A percentile compares a stretch with the other conserved stretches of the same genome.
Evolutionary conservation across 345 rosid genomes (phyloP).

Genomic region (Eucalyptus rudis): DNA sequence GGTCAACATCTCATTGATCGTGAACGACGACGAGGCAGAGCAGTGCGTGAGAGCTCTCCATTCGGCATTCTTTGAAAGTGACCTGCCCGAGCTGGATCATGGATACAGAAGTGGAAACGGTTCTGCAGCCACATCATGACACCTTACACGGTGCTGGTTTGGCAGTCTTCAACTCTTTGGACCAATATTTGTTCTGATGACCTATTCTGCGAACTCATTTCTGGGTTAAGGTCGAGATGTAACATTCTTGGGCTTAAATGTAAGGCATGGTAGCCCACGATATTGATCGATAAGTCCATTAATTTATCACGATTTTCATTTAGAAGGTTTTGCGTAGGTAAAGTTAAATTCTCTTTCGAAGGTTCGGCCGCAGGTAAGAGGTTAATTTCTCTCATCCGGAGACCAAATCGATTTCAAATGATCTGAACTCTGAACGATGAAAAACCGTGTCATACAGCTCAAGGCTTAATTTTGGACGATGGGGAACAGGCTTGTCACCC

Average conservation of each 20-base stretch:
- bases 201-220: neutral
- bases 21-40: conserved; percentile 75
- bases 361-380: neutral
- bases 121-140: conserved; percentile 8
- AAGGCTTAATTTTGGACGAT: neutral
- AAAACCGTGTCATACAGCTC: neutral
- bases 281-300: neutral
- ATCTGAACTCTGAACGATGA: neutral
- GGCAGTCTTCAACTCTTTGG: neutral
- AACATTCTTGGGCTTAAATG: neutral
- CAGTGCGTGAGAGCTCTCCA: conserved; percentile 81
- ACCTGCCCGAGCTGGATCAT: conserved; percentile 25
- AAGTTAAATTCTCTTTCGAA: neutral
- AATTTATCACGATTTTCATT: neutral
- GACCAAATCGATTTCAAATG: neutral
- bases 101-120: conserved; percentile 16
- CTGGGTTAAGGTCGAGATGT: neutral
- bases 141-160: neutral
- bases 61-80: conserved; percentile 54
- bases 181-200: neutral
- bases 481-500: neutral
- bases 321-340: neutral
- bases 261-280: neutral
- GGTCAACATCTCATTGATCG: conserved; percentile 92
- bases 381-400: neutral